These are phyloP conservation scores for Fusarium sp. DNA, from an alignment of 2,329 filamentous ascomycete genomes.

Conservation along the genomic window DNA sequence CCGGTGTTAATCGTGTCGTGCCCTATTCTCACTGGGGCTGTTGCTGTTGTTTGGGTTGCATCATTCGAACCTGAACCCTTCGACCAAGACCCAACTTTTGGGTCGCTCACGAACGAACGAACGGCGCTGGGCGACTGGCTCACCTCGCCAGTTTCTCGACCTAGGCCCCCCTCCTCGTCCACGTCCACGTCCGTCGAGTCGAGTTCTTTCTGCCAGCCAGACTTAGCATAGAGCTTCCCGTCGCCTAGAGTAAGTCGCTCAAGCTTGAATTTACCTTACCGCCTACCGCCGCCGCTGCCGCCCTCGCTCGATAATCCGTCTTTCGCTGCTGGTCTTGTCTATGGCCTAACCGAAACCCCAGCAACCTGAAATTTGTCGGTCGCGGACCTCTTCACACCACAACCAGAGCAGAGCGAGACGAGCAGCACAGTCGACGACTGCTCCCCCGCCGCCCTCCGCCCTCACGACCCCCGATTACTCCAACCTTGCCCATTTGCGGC, in stretches of 20 bases:
- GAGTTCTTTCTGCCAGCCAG: slow-evolving; percentile 15
- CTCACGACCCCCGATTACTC: slow-evolving; percentile 8
- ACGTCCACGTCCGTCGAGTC: background rate
- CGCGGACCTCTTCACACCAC: slow-evolving; percentile 25
- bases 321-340: slow-evolving; percentile 23
- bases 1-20: slow-evolving; percentile 29
- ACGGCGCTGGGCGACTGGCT: slow-evolving; percentile 43
- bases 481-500: slow-evolving; percentile 39
- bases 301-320: slow-evolving; percentile 29
- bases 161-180: slow-evolving; percentile 22
- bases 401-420: slow-evolving; percentile 17
- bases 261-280: slow-evolving; percentile 15
- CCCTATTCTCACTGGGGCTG: slow-evolving; percentile 2
- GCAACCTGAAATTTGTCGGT: slow-evolving; percentile 32
- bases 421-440: slow-evolving; percentile 18
- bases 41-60: slow-evolving; percentile 17
- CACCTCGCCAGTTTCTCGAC: slow-evolving; percentile 34
- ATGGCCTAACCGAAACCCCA: slow-evolving; percentile 40
- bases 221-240: slow-evolving; percentile 15
- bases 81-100: slow-evolving; percentile 25
- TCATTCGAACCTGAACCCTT: slow-evolving; percentile 15
- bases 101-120: slow-evolving; percentile 24
- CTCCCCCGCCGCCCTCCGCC: slow-evolving; percentile 6
- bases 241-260: slow-evolving; percentile 29
- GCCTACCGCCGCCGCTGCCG: slow-evolving; percentile 23